Conservation (phyloP, 2,329 filamentous ascomycete species). For the Stemphylium beticola region DNA sequence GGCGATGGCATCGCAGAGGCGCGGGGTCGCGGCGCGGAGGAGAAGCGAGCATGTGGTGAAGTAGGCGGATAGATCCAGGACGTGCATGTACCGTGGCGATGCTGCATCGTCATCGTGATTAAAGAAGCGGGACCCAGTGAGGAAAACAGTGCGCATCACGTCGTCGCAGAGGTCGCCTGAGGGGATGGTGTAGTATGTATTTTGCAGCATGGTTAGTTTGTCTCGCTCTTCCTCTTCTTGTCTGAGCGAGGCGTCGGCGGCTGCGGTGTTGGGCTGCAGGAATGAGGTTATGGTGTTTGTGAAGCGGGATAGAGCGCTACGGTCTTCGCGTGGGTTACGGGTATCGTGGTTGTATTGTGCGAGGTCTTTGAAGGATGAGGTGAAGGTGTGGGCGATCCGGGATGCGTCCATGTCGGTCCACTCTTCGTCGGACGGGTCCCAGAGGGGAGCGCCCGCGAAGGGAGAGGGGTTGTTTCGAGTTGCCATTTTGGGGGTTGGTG, state of each 20-base stretch:
- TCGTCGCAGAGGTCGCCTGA: constrained; percentile 13
- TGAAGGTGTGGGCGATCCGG: constrained; percentile 11
- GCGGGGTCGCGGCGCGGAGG: constrained; percentile 8
- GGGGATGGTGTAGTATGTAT: constrained; percentile 12
- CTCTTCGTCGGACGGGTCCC: constrained; percentile 20
- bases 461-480: not conserved
- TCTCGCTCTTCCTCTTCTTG: not conserved
- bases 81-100: constrained; percentile 15
- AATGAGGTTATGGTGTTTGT: not conserved
- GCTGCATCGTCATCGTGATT: too few relatives aligned
- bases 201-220: not conserved
- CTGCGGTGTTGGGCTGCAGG: not conserved
- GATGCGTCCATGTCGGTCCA: constrained; percentile 12
- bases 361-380: constrained; percentile 7
- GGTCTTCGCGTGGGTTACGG: not conserved
- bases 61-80: constrained; percentile 12
- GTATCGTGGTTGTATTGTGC: not conserved
- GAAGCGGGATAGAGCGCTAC: not conserved
- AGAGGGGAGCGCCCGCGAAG: constrained; percentile 4
- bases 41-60: not conserved
- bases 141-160: constrained; percentile 1
- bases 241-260: not conserved
- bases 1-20: constrained; percentile 23
- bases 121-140: constrained; percentile 2
- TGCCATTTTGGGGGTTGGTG: not conserved